phyloP scores from a whole-genome alignment of 2,329 filamentous ascomycete species.

The Ceratocystis huliohia region DNA sequence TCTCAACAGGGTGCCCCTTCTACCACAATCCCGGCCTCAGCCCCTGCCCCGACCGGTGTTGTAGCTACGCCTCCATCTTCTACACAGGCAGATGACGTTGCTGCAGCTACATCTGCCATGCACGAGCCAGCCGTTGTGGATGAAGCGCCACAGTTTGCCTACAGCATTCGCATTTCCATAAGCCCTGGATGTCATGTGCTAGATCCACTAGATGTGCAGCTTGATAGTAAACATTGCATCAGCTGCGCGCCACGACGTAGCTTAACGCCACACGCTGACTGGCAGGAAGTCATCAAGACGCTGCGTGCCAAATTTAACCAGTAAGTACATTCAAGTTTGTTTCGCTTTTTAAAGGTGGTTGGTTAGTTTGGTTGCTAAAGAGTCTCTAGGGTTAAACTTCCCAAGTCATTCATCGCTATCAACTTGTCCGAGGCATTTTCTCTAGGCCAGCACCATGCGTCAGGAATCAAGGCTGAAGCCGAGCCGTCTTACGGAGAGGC shows the following conservation, averaged over 20 bases:
- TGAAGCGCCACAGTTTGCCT: conserved; percentile 57
- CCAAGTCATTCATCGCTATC: conserved; percentile 52
- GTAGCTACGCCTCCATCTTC: neutral
- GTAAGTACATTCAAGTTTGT: conserved; percentile 39
- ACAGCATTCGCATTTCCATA: conserved; percentile 92
- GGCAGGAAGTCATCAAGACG: conserved; percentile 95
- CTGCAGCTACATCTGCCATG: conserved; percentile 20
- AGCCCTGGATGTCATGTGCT: conserved; percentile 93
- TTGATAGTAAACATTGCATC: conserved; percentile 93
- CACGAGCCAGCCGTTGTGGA: conserved; percentile 37
- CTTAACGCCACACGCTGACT: conserved; percentile 81
- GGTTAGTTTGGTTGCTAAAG: neutral
- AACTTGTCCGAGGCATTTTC: conserved; percentile 51
- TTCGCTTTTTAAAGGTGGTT: conserved; percentile 21
- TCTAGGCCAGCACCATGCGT: conserved; percentile 41
- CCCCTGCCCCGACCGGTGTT: neutral
- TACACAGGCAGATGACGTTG: neutral
- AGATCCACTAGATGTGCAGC: conserved; percentile 88
- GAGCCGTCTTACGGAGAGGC: conserved; percentile 20
- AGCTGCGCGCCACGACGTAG: conserved; percentile 83
- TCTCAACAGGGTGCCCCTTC: neutral
- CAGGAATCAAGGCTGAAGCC: conserved; percentile 27
- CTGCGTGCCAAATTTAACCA: conserved; percentile 89
- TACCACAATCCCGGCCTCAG: neutral
- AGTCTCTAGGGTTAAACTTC: conserved; percentile 46